Base-by-base conservation (phyloP, 768 basidiomycete genomes). In the Tricholoma matsutake region DNA sequence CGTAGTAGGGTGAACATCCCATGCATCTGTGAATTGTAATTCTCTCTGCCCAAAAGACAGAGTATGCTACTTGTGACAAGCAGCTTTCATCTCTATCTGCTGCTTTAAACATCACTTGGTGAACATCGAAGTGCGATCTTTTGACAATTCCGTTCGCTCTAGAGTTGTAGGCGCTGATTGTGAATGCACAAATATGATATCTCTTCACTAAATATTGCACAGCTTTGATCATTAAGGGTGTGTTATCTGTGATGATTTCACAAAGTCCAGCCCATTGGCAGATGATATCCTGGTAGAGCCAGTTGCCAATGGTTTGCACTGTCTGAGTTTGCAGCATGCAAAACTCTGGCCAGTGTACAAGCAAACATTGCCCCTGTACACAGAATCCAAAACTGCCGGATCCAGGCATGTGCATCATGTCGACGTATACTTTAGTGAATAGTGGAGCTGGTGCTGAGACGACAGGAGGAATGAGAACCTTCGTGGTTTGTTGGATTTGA, bases 191-290 rank as follows among this genome's bases (percentile, higher is more conserved):
- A n/a, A n/a, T n/a, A n/a, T n/a, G n/a, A n/a, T 59, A 59, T 1
- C 14, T 6, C 11, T 29, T 53, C 18, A 5, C n/a, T 9, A 59
- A 25, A 14, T 54, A 59, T 1, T 35, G 35, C 14, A 59, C 13
- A 4, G 43, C 53, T 16, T 16, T 20, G 10, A 63, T 52, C 45
- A 70, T 71, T 9, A 76, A 70, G 8, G 56, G 6, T 61, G 71
- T 68, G 49, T 83, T 83, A 60, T 83, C 81, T 0, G 75, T 78
- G 1, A 81, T 71, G 14, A 82, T 76, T 29, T 75, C 67, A 0
- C 10, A 22, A 0, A 79, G 20, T 11, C 72, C 68, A 2, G 78
- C 81, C 79, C 79, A 82, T 28, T 69, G 32, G 54, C 72, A 75
- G 2, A 76, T 63, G 4, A 77, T 69, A 10, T 78, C 72, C 60